phyloP scores from a whole-genome alignment of 2,329 filamentous ascomycete species.

The Ceratocystis albifundus region DNA sequence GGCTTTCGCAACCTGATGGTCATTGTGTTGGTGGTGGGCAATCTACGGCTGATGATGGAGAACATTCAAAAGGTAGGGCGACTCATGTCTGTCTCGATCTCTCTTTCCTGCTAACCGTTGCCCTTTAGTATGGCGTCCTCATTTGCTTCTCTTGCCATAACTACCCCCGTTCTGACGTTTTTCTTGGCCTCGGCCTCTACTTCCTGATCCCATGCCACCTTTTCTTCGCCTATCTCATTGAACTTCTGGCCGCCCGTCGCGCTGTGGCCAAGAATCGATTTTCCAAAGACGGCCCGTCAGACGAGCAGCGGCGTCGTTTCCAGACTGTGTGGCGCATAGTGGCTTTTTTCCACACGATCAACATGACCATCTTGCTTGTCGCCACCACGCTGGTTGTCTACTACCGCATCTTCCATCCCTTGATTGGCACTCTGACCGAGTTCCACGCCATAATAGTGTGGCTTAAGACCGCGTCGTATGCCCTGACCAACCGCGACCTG shows the following conservation, averaged over 20 bases:
- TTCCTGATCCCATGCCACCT: conserved; percentile 83
- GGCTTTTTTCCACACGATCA: conserved; percentile 68
- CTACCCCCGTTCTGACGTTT: conserved; percentile 65
- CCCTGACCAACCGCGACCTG: conserved; percentile 90
- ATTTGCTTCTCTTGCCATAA: conserved; percentile 87
- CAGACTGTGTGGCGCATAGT: conserved; percentile 68
- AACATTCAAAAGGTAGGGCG: conserved; percentile 74
- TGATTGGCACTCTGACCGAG: conserved; percentile 84
- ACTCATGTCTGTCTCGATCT: conserved; percentile 8
- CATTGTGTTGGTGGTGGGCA: conserved; percentile 83
- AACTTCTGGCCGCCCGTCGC: conserved; percentile 68
- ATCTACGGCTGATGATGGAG: conserved; percentile 87
- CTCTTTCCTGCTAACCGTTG: conserved; percentile 19
- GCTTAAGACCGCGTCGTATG: conserved; percentile 92
- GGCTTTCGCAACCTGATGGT: conserved; percentile 96
- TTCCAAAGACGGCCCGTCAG: conserved; percentile 32
- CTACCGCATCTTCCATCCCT: conserved; percentile 79
- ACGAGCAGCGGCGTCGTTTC: conserved; percentile 54
- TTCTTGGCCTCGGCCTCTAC: conserved; percentile 67
- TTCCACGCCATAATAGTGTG: conserved; percentile 89
- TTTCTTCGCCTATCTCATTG: conserved; percentile 80
- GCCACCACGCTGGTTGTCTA: conserved; percentile 81
- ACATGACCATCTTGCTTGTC: conserved; percentile 68
- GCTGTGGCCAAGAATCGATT: conserved; percentile 47
- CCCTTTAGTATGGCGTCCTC: conserved; percentile 70